Base-by-base conservation (phyloP, 352 stramenopile species). In the Plasmopara viticola region DNA sequence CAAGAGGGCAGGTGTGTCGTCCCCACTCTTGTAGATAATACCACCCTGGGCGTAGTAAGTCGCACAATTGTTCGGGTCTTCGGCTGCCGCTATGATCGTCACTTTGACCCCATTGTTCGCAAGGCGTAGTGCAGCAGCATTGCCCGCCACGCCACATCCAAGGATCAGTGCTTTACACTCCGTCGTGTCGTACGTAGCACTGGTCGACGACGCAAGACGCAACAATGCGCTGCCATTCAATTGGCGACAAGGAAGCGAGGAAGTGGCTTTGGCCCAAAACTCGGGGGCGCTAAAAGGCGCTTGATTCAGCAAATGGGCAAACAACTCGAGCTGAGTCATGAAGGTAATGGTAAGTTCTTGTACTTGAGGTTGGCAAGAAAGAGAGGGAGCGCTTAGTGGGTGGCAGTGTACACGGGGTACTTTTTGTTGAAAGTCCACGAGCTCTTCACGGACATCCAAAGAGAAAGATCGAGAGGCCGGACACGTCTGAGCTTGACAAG, bases 41-140 rank as follows among this genome's bases (percentile, higher is more conserved):
- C 94, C 94, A 25, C 94, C 94, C 60, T 98, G 94, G 4, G 94
- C 94, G 74, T 92, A 98, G 58, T 92, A 98, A 2, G 86, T 97
- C 53, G 97, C 97, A 65, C 91, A 97, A 66, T 98, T 83, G 60
- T 84, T 74, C 13, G 72, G 69, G 54, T 95, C 67, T 40, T 84
- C 55, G 0, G 84, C 76, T 8, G 82, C 76, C 12, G 80, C 63
- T 17, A 95, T 55, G 71, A 95, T 87, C 0, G 78, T 90, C n/a
- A 95, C 84, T 25, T 75, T 74, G 44, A 95, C 40, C 25, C 84
- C 84, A 15, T 76, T 64, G 33, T 85, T 76, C 5, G 84, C 84
- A 10, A 90, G 66, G n/a, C 83, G 78, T 25, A 95, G 66, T 18
- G 84, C 84, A 4, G 84, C 68, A 8, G 79, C 66, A n/a, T 84